Evolutionary conservation across 2,329 filamentous ascomycete genomes (phyloP), one percentile per base, ranked within the genome.

Genomic region (Exophiala viscosa): DNA sequence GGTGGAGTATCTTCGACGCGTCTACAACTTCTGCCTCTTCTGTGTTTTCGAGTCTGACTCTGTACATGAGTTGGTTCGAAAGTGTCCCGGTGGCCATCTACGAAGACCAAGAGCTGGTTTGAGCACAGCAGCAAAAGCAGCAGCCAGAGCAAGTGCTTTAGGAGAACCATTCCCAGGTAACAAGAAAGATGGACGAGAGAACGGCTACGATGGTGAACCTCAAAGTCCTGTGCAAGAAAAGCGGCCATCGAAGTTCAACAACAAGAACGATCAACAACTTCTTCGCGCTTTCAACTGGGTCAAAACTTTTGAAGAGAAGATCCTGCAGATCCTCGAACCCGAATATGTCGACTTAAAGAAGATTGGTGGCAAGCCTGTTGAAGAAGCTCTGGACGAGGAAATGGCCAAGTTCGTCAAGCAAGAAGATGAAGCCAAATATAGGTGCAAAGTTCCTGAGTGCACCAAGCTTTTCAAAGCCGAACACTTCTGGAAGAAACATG

Each of bases 21-120:
- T 99, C 47, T 95, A 95, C 79, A 96, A 93, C 73, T 97, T 99
- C 74, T 99, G 93, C 76, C 96, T 99, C 77, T 99, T 97, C 76
- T 99, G 93, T 69, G 95, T 99, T 4, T 97, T 99, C 62, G 93
- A 99, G 72, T 93, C 90, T 66, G 93, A 99, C 70, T 97, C 92
- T 0, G 86, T 97, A 17, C 93, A 99, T 66, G 93, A 99, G 72
- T 78, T 99, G 60, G 91, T 89, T 36, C 85, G 93, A 54, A 97
- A 99, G 73, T 99, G 93, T 64, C 90, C 93, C 20, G 93, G 93
- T 38, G 93, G 93, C n/a, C 93, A 99, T 76, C 83, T 99, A 57
- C 89, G 93, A 58, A 86, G 93, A 44, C 93, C 93, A 35, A 82
- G 91, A 52, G 87, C 87, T 64, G 95, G 90, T 33, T 79, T 97